Evolutionary conservation across 495 filamentous ascomycete genomes (phyloP).

Genomic region (Chaetomium cochliodes): DNA sequence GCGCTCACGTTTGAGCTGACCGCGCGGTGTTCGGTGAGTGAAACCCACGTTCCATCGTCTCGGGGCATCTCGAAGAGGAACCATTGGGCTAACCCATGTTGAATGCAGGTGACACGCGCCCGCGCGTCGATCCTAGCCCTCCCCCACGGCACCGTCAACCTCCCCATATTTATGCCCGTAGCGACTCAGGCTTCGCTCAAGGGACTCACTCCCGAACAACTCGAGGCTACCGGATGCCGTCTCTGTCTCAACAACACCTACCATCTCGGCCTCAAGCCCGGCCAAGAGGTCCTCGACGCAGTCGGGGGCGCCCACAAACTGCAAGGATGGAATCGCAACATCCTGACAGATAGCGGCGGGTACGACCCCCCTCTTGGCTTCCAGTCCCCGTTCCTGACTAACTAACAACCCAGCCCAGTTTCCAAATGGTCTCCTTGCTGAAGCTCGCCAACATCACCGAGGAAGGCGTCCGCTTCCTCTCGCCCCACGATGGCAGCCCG

Average conservation of each 20-base stretch:
- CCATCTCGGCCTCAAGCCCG: conserved; percentile 91
- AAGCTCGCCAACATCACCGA: conserved; percentile 92
- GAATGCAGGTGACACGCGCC: conserved; percentile 83
- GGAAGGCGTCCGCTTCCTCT: conserved; percentile 90
- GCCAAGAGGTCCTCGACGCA: conserved; percentile 79
- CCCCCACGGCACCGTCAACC: conserved; percentile 84
- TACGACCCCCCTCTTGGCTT: conserved; percentile 47
- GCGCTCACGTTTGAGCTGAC: conserved; percentile 80
- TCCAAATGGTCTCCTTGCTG: conserved; percentile 98
- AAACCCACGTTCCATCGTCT: background rate
- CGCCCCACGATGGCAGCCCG: conserved; percentile 90
- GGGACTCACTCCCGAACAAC: conserved; percentile 86
- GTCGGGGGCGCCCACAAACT: conserved; percentile 91
- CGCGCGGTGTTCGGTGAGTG: conserved; percentile 77
- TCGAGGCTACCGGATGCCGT: conserved; percentile 83
- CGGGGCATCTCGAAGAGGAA: background rate
- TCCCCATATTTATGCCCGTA: conserved; percentile 97
- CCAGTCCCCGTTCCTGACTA: background rate
- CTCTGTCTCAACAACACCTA: conserved; percentile 98
- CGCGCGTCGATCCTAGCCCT: conserved; percentile 86
- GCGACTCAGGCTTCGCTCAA: conserved; percentile 97
- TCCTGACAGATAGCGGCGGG: conserved; percentile 97
- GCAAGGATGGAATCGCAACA: conserved; percentile 92
- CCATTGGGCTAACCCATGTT: background rate
- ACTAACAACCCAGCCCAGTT: conserved; percentile 53